A percentile compares a stretch with the other conserved stretches of the same genome.
Evolutionary conservation across 129 eudicot genomes (phyloP).

Genomic region (Flaveria brownii): DNA sequence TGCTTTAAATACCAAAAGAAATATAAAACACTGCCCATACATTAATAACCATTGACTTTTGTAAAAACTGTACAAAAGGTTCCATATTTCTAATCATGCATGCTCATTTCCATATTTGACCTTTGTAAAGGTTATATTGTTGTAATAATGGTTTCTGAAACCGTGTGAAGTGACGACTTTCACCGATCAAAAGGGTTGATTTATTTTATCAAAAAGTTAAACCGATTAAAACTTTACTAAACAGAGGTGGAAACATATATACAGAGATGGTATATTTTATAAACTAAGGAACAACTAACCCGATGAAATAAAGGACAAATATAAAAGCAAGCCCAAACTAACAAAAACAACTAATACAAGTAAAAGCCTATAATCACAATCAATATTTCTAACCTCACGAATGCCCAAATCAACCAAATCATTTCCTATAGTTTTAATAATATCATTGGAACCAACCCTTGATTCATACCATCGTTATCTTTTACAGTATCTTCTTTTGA

Average conservation of each 20-base stretch:
- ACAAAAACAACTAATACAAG: neutral
- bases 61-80: neutral
- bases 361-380: too few species aligned
- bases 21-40: constrained; percentile 13
- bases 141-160: constrained; percentile 3
- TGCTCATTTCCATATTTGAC: neutral
- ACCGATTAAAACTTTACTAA: neutral
- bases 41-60: constrained; percentile 29
- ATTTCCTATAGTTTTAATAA: too few species aligned
- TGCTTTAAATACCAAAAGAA: constrained; percentile 1
- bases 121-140: neutral
- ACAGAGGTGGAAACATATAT: neutral
- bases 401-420: too few species aligned
- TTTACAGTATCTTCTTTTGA: too few species aligned
- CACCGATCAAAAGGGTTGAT: neutral
- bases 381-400: too few species aligned
- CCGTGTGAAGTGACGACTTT: constrained; percentile 14
- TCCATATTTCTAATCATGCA: neutral
- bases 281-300: neutral
- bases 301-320: neutral
- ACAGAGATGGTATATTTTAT: neutral
- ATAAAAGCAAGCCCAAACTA: neutral
- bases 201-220: neutral
- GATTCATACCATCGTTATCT: too few species aligned
- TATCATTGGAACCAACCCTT: too few species aligned